Percentiles rank a stretch among this genome's conserved stretches.
These are phyloP conservation scores for Alnus glutinosa DNA, from an alignment of 306 rosid genomes.

Conservation along the genomic window DNA sequence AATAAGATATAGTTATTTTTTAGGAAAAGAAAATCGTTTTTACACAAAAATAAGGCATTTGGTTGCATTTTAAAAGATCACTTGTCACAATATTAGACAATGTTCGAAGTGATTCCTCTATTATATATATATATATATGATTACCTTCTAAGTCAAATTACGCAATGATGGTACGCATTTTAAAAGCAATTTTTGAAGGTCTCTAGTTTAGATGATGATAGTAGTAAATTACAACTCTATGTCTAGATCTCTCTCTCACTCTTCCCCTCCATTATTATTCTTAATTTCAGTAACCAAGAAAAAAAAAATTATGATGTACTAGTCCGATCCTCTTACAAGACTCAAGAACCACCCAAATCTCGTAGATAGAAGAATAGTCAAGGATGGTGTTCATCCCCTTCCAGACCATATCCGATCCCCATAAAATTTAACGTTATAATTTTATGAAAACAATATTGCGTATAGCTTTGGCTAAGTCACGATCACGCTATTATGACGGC, in stretches of 20 bases:
- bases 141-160: too few relatives aligned
- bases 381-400: background rate
- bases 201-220: background rate
- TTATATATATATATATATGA: too few relatives aligned
- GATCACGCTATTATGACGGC: background rate
- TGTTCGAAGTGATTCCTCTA: too few relatives aligned
- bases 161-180: background rate
- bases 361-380: background rate
- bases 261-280: background rate
- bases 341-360: background rate
- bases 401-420: background rate
- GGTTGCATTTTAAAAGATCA: too few relatives aligned
- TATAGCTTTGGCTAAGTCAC: background rate
- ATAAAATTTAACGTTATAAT: background rate
- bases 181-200: background rate
- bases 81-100: too few relatives aligned
- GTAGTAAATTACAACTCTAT: background rate
- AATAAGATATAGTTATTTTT: too few relatives aligned
- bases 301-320: too few relatives aligned
- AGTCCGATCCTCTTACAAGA: background rate
- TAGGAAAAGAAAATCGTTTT: too few relatives aligned
- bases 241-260: background rate
- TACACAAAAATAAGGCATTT: too few relatives aligned
- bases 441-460: background rate
- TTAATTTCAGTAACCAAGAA: too few relatives aligned